These are phyloP conservation scores for Chloropicon primus DNA, from an alignment of 139 green algal genomes.

Conservation along the genomic window DNA sequence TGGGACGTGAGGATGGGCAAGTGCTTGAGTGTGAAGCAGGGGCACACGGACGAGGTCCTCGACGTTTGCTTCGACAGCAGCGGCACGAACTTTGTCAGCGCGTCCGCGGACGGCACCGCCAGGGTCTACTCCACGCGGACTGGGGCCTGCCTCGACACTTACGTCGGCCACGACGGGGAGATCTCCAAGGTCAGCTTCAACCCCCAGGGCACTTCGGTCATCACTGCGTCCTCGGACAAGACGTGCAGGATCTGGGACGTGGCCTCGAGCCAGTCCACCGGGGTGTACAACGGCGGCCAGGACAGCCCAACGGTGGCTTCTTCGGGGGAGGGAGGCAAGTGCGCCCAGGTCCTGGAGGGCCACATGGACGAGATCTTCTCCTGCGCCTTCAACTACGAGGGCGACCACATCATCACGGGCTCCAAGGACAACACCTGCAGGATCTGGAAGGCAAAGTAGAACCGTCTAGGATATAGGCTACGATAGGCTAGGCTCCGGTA, in stretches of 20 bases:
- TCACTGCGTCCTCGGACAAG: slow-evolving; percentile 46
- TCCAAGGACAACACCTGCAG: slow-evolving; percentile 63
- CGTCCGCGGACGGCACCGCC: slow-evolving; percentile 48
- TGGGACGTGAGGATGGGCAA: slow-evolving; percentile 16
- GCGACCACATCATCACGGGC: slow-evolving; percentile 50
- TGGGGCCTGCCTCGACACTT: slow-evolving; percentile 29
- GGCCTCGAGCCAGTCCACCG: slow-evolving; percentile 28
- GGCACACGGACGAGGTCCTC: slow-evolving; percentile 62
- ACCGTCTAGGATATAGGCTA: too few species aligned
- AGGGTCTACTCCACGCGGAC: slow-evolving; percentile 37
- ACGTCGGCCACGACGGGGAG: slow-evolving; percentile 50
- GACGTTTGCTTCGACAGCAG: slow-evolving; percentile 50
- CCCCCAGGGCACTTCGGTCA: slow-evolving; percentile 40
- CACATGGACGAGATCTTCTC: slow-evolving; percentile 66
- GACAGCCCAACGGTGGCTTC: too few species aligned
- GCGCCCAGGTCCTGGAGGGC: slow-evolving; percentile 38
- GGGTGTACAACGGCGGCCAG: slow-evolving; percentile 21
- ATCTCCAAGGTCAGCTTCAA: slow-evolving; percentile 63
- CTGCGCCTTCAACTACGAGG: slow-evolving; percentile 65
- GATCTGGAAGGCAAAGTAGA: slow-evolving; percentile 34
- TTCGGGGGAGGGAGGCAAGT: background rate
- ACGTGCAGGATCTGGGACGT: slow-evolving; percentile 39
- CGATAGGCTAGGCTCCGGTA: too few species aligned
- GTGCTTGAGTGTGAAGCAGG: slow-evolving; percentile 40
- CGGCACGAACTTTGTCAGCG: slow-evolving; percentile 40